Percentiles rank a stretch among this genome's conserved stretches.
Evolutionary conservation across 2,329 filamentous ascomycete species (phyloP).

Genomic region (Pestalotiopsis sp.): DNA sequence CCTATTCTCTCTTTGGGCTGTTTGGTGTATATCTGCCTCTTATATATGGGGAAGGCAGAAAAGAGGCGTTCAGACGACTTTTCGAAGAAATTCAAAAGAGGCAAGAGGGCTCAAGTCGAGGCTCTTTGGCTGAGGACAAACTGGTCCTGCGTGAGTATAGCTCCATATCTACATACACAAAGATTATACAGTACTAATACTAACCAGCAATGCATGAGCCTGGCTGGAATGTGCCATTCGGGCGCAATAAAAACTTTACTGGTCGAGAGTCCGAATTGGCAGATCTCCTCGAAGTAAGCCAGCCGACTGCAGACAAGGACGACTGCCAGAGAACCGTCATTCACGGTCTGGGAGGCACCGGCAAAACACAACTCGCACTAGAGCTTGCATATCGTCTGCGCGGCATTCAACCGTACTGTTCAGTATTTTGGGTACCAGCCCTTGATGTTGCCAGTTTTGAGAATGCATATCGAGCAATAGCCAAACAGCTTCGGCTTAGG

Average conservation of each 20-base stretch:
- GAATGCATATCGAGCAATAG: constrained; percentile 34
- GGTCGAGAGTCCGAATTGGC: neutral
- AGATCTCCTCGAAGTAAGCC: neutral
- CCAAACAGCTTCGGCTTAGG: constrained; percentile 24
- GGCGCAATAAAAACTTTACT: neutral
- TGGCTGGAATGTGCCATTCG: constrained; percentile 1
- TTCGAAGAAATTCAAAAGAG: constrained; percentile 14
- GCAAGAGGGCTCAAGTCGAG: neutral
- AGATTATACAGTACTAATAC: too few relatives aligned
- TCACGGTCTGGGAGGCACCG: constrained; percentile 33
- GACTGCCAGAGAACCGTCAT: constrained; percentile 26
- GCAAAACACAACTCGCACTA: constrained; percentile 39
- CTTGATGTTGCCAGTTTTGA: constrained; percentile 24
- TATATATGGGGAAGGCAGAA: constrained; percentile 15
- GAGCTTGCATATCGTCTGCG: constrained; percentile 19
- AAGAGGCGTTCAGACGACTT: constrained; percentile 15
- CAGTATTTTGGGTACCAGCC: neutral
- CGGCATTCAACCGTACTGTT: neutral
- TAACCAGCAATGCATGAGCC: neutral
- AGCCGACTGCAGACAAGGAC: constrained; percentile 6
- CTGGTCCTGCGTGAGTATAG: neutral
- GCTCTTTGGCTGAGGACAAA: neutral
- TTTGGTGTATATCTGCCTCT: constrained; percentile 16
- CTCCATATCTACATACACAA: neutral
- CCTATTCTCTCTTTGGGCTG: constrained; percentile 16